A percentile compares a stretch with the other conserved stretches of the same genome.
Conservation (phyloP, 2,329 filamentous ascomycete genomes). For the Tolypocladium capitatum region DNA sequence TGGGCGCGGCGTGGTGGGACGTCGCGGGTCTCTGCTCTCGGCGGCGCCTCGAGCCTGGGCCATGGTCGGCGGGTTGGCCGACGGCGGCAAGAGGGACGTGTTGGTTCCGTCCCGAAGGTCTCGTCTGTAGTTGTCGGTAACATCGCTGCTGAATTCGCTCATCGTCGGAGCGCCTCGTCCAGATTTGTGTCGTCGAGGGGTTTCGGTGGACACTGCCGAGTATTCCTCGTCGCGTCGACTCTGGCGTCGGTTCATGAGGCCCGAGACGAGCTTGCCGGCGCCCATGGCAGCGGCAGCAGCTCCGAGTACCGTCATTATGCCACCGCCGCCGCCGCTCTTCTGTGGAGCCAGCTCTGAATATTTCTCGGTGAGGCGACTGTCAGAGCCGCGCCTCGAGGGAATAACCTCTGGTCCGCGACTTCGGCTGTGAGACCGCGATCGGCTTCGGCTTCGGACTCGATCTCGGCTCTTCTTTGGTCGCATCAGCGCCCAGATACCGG, state of each 20-base stretch:
- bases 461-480: slow-evolving; percentile 29
- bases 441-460: slow-evolving; percentile 25
- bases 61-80: slow-evolving; percentile 28
- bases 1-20: slow-evolving; percentile 33
- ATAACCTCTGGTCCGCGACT: slow-evolving; percentile 34
- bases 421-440: slow-evolving; percentile 21
- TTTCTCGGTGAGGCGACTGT: slow-evolving; percentile 54
- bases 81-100: slow-evolving; percentile 33
- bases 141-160: slow-evolving; percentile 41
- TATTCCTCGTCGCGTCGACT: slow-evolving; percentile 44
- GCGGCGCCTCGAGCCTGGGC: slow-evolving; percentile 34
- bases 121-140: slow-evolving; percentile 19
- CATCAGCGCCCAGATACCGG: slow-evolving; percentile 33
- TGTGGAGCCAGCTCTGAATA: slow-evolving; percentile 32
- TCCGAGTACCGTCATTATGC: slow-evolving; percentile 47
- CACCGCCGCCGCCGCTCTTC: slow-evolving; percentile 31
- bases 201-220: slow-evolving; percentile 49
- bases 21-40: slow-evolving; percentile 21
- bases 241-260: slow-evolving; percentile 40
- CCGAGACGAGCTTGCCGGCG: slow-evolving; percentile 47
- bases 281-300: slow-evolving; percentile 49
- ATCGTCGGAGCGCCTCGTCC: slow-evolving; percentile 23
- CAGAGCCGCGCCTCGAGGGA: slow-evolving; percentile 37
- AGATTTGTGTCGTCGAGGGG: slow-evolving; percentile 35
- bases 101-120: slow-evolving; percentile 12